Evolutionary conservation across 1,139 yeast species (phyloP).

Genomic region (Geotrichum restrictum): DNA sequence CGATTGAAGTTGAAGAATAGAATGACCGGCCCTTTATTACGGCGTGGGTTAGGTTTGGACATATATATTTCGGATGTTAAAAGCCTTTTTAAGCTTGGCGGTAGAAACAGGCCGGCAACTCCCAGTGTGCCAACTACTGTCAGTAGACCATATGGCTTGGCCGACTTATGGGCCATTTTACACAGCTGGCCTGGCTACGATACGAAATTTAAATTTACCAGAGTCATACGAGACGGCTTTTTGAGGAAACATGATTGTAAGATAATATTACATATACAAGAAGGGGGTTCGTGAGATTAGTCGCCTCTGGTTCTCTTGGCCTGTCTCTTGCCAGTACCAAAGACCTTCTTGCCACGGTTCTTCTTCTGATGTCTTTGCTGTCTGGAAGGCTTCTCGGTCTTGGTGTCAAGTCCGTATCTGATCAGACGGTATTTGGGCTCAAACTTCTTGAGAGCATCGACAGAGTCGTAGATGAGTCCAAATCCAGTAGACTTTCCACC

Average conservation of each 20-base stretch:
- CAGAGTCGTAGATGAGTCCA: constrained; percentile 98
- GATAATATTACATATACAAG: constrained; percentile 8
- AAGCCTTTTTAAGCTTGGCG: no score
- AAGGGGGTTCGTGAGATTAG: constrained; percentile 8
- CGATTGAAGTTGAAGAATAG: neutral
- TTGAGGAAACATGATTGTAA: constrained; percentile 3
- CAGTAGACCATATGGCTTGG: neutral
- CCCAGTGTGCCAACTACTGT: no score
- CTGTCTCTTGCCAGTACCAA: constrained; percentile 95
- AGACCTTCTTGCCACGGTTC: constrained; percentile 99
- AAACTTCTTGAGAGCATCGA: constrained; percentile 95
- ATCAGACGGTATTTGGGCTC: constrained; percentile 99
- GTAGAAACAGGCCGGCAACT: no score
- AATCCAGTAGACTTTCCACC: constrained; percentile 99
- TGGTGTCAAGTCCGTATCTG: constrained; percentile 95
- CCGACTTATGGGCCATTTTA: neutral
- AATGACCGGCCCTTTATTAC: no score
- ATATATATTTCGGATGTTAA: no score
- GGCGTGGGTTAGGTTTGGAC: neutral
- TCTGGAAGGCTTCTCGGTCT: constrained; percentile 97
- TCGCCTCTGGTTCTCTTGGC: constrained; percentile 53
- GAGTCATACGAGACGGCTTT: neutral
- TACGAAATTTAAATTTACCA: no score
- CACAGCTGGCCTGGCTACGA: no score
- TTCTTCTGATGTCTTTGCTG: constrained; percentile 99